phyloP scores from a whole-genome alignment of 164 flowering plant genomes.

The Stephania japonica region DNA sequence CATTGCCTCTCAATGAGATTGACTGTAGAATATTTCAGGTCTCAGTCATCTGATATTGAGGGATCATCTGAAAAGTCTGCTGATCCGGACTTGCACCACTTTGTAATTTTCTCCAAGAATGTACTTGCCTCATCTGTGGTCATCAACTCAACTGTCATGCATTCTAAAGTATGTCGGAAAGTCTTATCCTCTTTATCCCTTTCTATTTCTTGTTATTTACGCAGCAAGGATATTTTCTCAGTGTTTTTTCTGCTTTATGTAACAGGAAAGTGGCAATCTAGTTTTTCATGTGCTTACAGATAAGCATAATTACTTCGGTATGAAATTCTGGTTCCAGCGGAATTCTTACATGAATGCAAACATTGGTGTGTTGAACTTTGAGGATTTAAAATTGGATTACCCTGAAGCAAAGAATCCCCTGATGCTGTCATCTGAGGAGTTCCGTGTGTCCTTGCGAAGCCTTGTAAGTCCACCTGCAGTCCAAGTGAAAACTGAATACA shows the following conservation, averaged over 20 bases:
- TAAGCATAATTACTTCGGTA: conserved; percentile 69
- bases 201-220: conserved; percentile 1
- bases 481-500: conserved; percentile 46
- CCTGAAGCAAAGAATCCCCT: conserved; percentile 20
- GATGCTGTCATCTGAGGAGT: conserved; percentile 54
- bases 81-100: conserved; percentile 58
- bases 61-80: conserved; percentile 29
- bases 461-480: conserved; percentile 17
- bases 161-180: conserved; percentile 48
- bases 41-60: conserved; percentile 34
- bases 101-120: conserved; percentile 74
- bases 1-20: conserved; percentile 92
- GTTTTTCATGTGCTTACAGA: conserved; percentile 91
- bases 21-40: conserved; percentile 77
- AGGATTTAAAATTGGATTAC: conserved; percentile 38
- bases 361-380: conserved; percentile 68
- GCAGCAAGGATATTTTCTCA: conserved; percentile 1
- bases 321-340: conserved; percentile 72
- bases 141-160: conserved; percentile 82
- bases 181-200: background rate
- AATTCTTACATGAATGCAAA: conserved; percentile 53
- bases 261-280: conserved; percentile 68
- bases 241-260: conserved; percentile 14
- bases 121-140: conserved; percentile 82
- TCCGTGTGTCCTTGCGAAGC: conserved; percentile 56